phyloP scores from a whole-genome alignment of 805 yeast species.

The Allodekkera sacchari region DNA sequence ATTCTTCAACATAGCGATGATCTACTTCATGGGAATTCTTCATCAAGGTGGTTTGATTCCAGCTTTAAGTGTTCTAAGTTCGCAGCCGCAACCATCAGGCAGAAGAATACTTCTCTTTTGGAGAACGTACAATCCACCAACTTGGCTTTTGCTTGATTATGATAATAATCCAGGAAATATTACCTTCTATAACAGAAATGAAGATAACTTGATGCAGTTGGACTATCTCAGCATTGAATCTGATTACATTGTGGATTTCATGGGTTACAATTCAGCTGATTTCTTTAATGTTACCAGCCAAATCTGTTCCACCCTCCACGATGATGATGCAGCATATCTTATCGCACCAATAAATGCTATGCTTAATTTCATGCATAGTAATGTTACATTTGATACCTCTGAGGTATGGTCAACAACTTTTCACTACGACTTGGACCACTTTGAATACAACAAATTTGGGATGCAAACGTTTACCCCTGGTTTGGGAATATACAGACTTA shows the following conservation, averaged over 20 bases:
- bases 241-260: slow-evolving; percentile 30
- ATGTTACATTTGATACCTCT: slow-evolving; percentile 5
- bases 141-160: slow-evolving; percentile 48
- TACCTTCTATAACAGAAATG: slow-evolving; percentile 13
- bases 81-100: slow-evolving; percentile 10
- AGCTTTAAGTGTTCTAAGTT: slow-evolving; percentile 37
- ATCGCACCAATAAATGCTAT: slow-evolving; percentile 23
- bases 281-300: slow-evolving; percentile 11
- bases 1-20: slow-evolving; percentile 51
- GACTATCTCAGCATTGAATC: slow-evolving; percentile 3
- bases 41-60: slow-evolving; percentile 92
- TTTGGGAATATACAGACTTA: slow-evolving; percentile 39
- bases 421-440: slow-evolving; percentile 71
- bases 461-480: slow-evolving; percentile 50
- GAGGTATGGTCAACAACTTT: slow-evolving; percentile 28
- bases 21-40: slow-evolving; percentile 62
- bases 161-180: not conserved
- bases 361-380: slow-evolving; percentile 9
- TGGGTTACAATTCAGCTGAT: slow-evolving; percentile 32
- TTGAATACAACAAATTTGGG: slow-evolving; percentile 40
- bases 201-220: slow-evolving; percentile 14
- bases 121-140: slow-evolving; percentile 92
- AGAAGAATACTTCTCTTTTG: slow-evolving; percentile 63
- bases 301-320: slow-evolving; percentile 1
- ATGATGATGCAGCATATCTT: slow-evolving; percentile 9